Conservation (phyloP, 2,329 filamentous ascomycete species). For the Dactylellina parvicollis region DNA sequence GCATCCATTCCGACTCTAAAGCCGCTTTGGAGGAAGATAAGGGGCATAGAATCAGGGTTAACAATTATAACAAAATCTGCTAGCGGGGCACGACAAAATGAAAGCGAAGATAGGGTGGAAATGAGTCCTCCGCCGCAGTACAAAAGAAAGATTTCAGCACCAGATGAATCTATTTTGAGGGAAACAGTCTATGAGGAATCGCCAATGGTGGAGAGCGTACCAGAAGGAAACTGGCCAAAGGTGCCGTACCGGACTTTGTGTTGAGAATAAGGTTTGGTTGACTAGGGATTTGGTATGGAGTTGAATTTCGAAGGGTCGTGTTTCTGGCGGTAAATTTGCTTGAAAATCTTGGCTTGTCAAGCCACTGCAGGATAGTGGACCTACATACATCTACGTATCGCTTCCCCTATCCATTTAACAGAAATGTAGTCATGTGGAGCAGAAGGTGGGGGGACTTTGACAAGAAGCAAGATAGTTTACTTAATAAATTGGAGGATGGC, state of each 20-base stretch:
- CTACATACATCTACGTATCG: no score
- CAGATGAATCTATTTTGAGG: conserved; percentile 32
- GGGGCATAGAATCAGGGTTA: conserved; percentile 5
- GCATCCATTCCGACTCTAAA: conserved; percentile 29
- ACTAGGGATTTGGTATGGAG: no score
- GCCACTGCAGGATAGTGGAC: no score
- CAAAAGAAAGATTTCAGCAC: conserved; percentile 23
- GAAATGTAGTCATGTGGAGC: no score
- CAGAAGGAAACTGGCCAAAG: conserved; percentile 2
- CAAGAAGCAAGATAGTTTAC: no score
- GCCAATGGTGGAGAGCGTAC: neutral
- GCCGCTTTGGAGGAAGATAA: conserved; percentile 26
- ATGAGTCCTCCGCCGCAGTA: conserved; percentile 15
- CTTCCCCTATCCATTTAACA: no score
- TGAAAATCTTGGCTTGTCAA: neutral
- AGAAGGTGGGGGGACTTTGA: no score
- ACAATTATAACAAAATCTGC: conserved; percentile 13
- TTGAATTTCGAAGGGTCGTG: no score
- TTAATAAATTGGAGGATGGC: no score
- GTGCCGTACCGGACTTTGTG: conserved; percentile 1
- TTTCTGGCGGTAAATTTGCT: neutral
- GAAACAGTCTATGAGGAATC: conserved; percentile 18
- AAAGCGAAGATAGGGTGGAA: conserved; percentile 15
- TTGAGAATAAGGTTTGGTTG: neutral
- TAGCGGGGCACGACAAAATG: conserved; percentile 5